Percentiles rank a stretch among this genome's conserved stretches.
Evolutionary conservation across 179 eudicot species (phyloP).

Genomic region (Dionaea muscipula): DNA sequence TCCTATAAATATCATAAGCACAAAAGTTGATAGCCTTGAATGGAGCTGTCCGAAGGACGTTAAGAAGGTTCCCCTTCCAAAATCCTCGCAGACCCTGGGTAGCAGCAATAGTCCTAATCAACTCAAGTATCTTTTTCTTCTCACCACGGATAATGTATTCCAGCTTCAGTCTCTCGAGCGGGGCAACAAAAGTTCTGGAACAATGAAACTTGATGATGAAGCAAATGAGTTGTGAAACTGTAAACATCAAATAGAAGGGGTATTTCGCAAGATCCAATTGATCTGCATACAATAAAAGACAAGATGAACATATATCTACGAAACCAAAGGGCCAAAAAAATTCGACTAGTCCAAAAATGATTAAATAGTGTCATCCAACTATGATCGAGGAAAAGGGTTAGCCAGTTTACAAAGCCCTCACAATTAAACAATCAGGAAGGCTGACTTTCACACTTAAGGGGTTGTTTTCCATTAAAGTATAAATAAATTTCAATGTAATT

Average conservation of each 20-base stretch:
- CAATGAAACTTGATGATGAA: constrained; percentile 21
- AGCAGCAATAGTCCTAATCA: constrained; percentile 45
- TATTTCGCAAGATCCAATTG: not conserved
- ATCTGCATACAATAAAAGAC: not conserved
- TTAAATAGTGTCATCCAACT: too few species aligned
- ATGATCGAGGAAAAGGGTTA: too few species aligned
- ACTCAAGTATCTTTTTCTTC: constrained; percentile 53
- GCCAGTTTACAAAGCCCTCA: too few species aligned
- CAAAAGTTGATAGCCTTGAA: constrained; percentile 84
- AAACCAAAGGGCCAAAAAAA: too few species aligned
- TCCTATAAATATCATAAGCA: constrained; percentile 77
- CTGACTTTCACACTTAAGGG: too few species aligned
- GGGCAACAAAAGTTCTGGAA: constrained; percentile 88
- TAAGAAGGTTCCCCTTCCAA: constrained; percentile 95
- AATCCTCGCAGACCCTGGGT: constrained; percentile 82
- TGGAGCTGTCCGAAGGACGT: constrained; percentile 84
- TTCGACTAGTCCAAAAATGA: too few species aligned
- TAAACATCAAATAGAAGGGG: constrained; percentile 14
- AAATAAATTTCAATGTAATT: too few species aligned
- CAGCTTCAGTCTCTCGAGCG: constrained; percentile 92
- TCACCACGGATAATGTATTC: constrained; percentile 93
- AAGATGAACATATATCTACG: not conserved
- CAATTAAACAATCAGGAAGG: too few species aligned
- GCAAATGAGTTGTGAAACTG: constrained; percentile 18
- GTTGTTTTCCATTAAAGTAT: too few species aligned